Evolutionary conservation across 2,329 filamentous ascomycete species (phyloP), one percentile per base, ranked within the genome.

Genomic region (Pezizomycotina sp.): DNA sequence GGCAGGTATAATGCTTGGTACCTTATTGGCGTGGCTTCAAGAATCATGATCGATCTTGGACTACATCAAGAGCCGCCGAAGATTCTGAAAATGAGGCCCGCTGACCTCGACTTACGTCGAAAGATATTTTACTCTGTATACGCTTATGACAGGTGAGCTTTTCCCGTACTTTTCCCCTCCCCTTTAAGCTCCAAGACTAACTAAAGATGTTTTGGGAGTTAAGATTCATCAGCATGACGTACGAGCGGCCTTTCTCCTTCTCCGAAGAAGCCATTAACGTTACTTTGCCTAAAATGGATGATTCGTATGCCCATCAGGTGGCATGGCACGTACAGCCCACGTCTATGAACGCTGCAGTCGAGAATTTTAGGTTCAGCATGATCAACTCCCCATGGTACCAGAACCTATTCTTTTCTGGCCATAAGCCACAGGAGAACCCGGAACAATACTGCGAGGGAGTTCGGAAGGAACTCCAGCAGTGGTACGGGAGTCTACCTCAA

Each of bases 1-100:
- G 71, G 75, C 26, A 82, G 91, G 53, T 93, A 92, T 52, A 83
- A 92, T 52, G 82, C 77, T 50, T 95, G 89, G 84, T 84, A 89
- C 47, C 60, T 93, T 44, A 79, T 93, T 37, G 89, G 86, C 5
- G 84, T 89, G 54, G 84, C 86, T 5, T 80, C 80, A 25, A 72
- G 86, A 39, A 80, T 83, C 4, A 74, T 86, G 52, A 69, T 93
- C 14, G 89, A 98, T 58, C 61, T 93, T 19, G 89, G 89, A 5
- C 74, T 91, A 39, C 89, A 95, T 56, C 86, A 93, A 58, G 86
- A 95, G 48, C 82, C 83, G 3, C 76, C 79, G 1, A 65, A 69
- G 38, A 74, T 77, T 44, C 67, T 77, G 10, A 60, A 71, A 18
- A 66, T 74, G 7, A 72, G 81, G 38, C 75, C 73, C 48, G 62